Base-by-base conservation (phyloP, 1,284 basidiomycete genomes). In the Caloboletus firmus region DNA sequence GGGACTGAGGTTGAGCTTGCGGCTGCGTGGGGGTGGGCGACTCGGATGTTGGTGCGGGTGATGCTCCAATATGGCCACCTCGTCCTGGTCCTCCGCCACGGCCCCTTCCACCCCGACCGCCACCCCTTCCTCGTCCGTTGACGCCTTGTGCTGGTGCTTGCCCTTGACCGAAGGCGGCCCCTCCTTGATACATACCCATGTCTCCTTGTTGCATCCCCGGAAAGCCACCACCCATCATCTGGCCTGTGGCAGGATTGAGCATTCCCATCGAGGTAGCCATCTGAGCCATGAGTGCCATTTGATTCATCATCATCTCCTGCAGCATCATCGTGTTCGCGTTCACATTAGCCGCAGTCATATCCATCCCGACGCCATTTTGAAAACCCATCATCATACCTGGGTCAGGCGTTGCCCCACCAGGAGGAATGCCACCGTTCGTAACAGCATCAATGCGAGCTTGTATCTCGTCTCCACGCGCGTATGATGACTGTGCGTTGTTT, bases 271-370 rank as follows among this genome's bases (percentile, higher is more conserved):
- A 81, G 26, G 83, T 79, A 24, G 86, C 85, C 80, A 91, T 86
- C 70, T 91, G 89, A 34, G 86, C 83, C 88, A 91, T 91, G 61
- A 91, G 76, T 41, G 88, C 86, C 87, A 91, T 90, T 67, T 91
- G 87, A 69, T 80, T 88, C 83, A 89, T 85, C 83, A 91, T 85
- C 79, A 91, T 85, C 71, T 91, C 89, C 71, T 91, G 89, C 55
- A 91, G 66, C 74, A 88, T 74, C 60, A 91, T 62, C 41, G 87
- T 85, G 62, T 87, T 89, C 45, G 79, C 54, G 37, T 59, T 70
- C 26, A 58, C 60, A 41, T 60, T 68, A 17, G 81, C 78, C 17
- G 79, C 74, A 51, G 74, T 76, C 78, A 87, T 84, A 56, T 85
- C 84, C 81, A 83, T 79, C 41, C 73, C 77, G 32, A 68, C 76